Evolutionary conservation across 495 filamentous ascomycete genomes (phyloP), one percentile per base, ranked within the genome.

Genomic region (Lophiotrema nucula): DNA sequence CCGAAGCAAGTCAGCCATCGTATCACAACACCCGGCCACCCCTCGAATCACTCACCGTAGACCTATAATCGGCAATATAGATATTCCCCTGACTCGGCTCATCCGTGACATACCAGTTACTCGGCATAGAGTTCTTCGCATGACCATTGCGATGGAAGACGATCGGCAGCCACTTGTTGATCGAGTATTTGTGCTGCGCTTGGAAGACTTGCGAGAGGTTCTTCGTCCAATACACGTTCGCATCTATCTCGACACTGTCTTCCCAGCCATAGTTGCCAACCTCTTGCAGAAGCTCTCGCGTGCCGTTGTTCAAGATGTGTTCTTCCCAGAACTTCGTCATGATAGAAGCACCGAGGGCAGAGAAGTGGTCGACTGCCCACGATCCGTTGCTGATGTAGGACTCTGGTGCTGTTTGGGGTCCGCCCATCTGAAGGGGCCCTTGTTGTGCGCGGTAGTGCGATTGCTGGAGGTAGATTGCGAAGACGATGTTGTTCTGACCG

Each of bases 341-440:
- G 0, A 57, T 47, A 21, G 52, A 53, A 2, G 71, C 71, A n/a
- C 71, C 71, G 12, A 50, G 39, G 3, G 59, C 55, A 24, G 62
- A 67, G 53, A 68, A 72, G 60, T 73, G 70, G 49, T 72, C 71
- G 0, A 72, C 64, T 11, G 58, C 63, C 52, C 53, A 72, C 0
- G 68, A 69, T 5, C 71, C 71, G 42, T 73, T 72, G 12, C 67
- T 24, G 8, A 68, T 27, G 44, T 43, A 63, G 26, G 46, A 38
- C 6, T 47, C 28, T 15, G 58, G 44, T n/a, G 19, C 37, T 25
- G 35, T 23, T 41, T 55, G 35, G 19, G 58, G 62, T 25, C 54
- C 55, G 21, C 54, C 51, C 11, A 49, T 47, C 15, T 62, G 35
- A 23, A 47, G 39, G 4, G 52, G 52, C 1, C 52, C 52, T 23